Evolutionary conservation across 2,329 filamentous ascomycete genomes (phyloP), one percentile per base, ranked within the genome.

Genomic region (Fusarium incarnatum): DNA sequence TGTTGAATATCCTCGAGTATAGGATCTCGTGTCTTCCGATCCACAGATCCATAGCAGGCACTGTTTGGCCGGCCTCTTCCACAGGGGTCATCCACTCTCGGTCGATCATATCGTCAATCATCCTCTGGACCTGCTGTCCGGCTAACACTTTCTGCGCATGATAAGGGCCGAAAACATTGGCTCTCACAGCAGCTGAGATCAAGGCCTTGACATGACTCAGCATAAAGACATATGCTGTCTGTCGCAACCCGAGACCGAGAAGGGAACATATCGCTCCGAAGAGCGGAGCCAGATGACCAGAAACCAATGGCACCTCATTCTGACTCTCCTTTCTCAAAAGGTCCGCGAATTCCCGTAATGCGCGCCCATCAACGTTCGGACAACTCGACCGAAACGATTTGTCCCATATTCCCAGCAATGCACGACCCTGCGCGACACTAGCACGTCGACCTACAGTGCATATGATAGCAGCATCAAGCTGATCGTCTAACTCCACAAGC

Each of bases 1-100:
- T 94, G 80, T 96, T 96, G 77, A 96, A 96, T 57, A 96, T 95
- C 73, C 93, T 88, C 62, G 92, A 94, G 79, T 96, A 96, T 69
- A 96, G 79, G 77, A 93, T 83, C 84, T 96, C 93, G 79, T 96
- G 93, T 76, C 93, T 86, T 6, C 93, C 93, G 75, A 94, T 85
- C 92, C 93, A 96, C 32, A 96, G 78, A 81, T 96, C 93, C 87
- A 95, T 89, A 3, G 90, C 86, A 2, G 93, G 93, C 67, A 94
- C 89, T 58, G 84, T 89, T 82, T 95, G 92, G 8, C 91, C 92
- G 6, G 92, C 92, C 67, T 90, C 86, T 60, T 92, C 89, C 0
- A 91, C 82, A 2, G 74, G 78, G 60, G 83, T 87, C 16, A 83
- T 72, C 87, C 87, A 90, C 73, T 91, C 89, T 60, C 86, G 80